phyloP scores from a whole-genome alignment of 495 filamentous ascomycete species.

The Aspergillus taichungensis region DNA sequence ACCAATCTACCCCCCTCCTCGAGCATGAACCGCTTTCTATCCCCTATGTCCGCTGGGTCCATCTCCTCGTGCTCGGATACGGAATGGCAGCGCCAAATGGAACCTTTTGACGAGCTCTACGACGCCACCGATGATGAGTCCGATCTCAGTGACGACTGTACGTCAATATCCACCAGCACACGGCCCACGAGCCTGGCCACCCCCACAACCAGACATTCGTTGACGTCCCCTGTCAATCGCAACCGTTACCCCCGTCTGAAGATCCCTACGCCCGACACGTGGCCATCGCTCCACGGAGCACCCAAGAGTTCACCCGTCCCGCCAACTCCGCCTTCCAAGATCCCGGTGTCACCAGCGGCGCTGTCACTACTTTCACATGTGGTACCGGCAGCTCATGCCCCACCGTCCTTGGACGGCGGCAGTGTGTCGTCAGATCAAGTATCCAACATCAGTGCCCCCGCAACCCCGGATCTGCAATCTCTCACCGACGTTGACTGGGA shows the following conservation, averaged over 20 bases:
- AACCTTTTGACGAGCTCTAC: constrained; percentile 72
- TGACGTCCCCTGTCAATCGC: constrained; percentile 31
- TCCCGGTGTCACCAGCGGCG: constrained; percentile 67
- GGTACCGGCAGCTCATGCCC: constrained; percentile 65
- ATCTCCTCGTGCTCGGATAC: constrained; percentile 36
- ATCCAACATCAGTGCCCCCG: constrained; percentile 66
- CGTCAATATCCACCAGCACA: constrained; percentile 29
- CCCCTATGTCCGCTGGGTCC: constrained; percentile 29
- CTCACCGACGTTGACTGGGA: constrained; percentile 42
- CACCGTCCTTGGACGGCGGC: constrained; percentile 74
- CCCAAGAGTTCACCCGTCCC: constrained; percentile 58
- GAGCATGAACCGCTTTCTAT: constrained; percentile 22
- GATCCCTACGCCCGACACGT: constrained; percentile 59
- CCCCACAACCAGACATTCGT: constrained; percentile 30
- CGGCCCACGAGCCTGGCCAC: constrained; percentile 33
- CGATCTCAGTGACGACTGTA: constrained; percentile 37
- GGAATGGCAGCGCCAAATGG: constrained; percentile 40
- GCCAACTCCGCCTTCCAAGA: constrained; percentile 65
- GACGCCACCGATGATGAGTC: constrained; percentile 73
- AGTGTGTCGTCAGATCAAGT: constrained; percentile 80
- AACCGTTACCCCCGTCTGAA: constrained; percentile 57
- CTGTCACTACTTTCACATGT: constrained; percentile 57
- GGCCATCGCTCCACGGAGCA: constrained; percentile 46
- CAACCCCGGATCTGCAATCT: constrained; percentile 64
- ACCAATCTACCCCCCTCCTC: constrained; percentile 25